Evolutionary conservation across 345 rosid genomes (phyloP), one percentile per base, ranked within the genome.

Genomic region (Orychophragmus violaceus): DNA sequence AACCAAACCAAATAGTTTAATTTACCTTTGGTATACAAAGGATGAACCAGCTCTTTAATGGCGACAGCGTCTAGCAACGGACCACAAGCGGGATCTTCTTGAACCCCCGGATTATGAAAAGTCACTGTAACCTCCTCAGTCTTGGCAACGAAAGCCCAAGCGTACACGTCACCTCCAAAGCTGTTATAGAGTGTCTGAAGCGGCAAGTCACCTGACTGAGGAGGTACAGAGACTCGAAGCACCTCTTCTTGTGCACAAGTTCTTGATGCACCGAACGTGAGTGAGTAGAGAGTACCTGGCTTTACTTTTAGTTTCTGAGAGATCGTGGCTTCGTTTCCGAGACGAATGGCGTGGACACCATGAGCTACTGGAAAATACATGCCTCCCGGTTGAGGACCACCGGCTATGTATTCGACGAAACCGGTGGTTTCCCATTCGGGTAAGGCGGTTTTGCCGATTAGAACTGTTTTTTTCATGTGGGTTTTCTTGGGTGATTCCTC

Each of bases 161-260:
- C 97, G 49, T 94, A 94, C 9, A 84, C 83, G 44, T 94, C 99
- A 0, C 91, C 96, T 0, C 99, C 99, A 21, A 80, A 54, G 64
- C 93, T 94, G 37, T 85, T 85, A 61, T 94, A 94, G 16, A 94
- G 72, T 3, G 99, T 94, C 74, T 90, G 99, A 79, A 94, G 39
- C 8, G 99, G 97, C 49, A 94, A 84, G 73, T 90, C 99, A 11
- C 96, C 97, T 0, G 81, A 71, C 58, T 78, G 88, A 41, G 84
- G 50, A 36, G 80, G 83, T 13, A 85, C 99, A 9, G 92, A 83
- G 53, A 94, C 91, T 44, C 95, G 78, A 60, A 94, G 71, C 6
- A 87, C 93, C 84, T 94, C 99, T 1, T 88, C 87, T 70, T 94
- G 99, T 1, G 99, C 99, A 73, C 99, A 94, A 39, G 99, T 94